Evolutionary conservation across 164 flowering plant genomes (phyloP).

Genomic region (Amborella trichopoda): DNA sequence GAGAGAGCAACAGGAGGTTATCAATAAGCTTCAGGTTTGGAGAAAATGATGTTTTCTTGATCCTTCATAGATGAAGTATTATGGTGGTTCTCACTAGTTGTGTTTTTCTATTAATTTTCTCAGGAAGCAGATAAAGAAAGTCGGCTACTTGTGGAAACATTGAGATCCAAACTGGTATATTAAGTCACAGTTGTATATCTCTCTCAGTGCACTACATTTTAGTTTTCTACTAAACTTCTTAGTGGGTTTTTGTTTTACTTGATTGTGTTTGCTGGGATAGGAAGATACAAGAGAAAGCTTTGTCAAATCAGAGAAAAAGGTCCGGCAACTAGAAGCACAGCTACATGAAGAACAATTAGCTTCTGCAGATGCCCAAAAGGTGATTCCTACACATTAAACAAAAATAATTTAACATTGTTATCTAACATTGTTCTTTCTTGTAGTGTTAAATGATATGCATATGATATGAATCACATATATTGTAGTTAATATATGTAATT

Average conservation of each 20-base stretch:
- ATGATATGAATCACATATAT: too few species aligned
- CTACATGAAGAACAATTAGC: constrained; percentile 49
- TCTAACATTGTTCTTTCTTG: too few species aligned
- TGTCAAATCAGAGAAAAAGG: constrained; percentile 73
- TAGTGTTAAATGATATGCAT: too few species aligned
- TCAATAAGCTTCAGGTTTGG: constrained; percentile 80
- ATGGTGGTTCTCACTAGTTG: too few species aligned
- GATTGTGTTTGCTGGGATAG: too few species aligned
- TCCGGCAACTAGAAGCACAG: constrained; percentile 75
- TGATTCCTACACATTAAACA: constrained; percentile 8
- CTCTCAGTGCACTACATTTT: not conserved
- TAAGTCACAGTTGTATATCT: not conserved
- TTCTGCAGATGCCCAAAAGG: constrained; percentile 46
- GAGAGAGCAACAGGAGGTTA: constrained; percentile 71
- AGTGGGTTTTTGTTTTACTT: too few species aligned
- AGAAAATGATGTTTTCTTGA: not conserved
- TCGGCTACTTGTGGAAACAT: constrained; percentile 50
- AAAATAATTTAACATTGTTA: too few species aligned
- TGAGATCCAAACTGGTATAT: constrained; percentile 77
- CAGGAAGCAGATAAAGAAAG: constrained; percentile 86
- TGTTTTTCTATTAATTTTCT: constrained; percentile 1
- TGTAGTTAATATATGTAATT: too few species aligned
- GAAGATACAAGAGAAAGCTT: constrained; percentile 77
- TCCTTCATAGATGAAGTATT: too few species aligned
- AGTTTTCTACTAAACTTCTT: too few species aligned